Conservation (phyloP, 2,329 filamentous ascomycete species). For the Neurospora crassa region DNA sequence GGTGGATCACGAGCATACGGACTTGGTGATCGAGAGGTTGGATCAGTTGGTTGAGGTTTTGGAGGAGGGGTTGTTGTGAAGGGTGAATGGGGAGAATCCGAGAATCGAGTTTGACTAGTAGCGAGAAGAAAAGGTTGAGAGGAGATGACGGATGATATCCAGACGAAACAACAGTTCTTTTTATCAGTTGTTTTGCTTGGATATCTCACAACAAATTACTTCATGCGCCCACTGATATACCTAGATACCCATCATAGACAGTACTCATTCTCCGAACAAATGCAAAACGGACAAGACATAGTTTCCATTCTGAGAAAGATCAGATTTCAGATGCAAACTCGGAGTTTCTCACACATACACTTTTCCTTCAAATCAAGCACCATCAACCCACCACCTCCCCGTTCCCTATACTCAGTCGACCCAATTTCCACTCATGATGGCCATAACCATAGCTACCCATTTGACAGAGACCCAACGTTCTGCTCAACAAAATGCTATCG, state of each 20-base stretch:
- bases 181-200: not conserved
- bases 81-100: not conserved
- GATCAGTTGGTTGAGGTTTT: slow-evolving; percentile 70
- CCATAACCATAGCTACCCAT: not conserved
- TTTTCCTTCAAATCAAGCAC: not conserved
- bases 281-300: not conserved
- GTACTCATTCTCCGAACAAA: not conserved
- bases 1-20: slow-evolving; percentile 63
- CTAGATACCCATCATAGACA: not conserved
- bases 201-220: not conserved
- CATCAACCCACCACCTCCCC: not conserved
- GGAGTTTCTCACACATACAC: not conserved
- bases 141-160: not conserved
- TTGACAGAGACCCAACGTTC: not conserved
- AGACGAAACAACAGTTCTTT: not conserved
- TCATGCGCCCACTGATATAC: not conserved
- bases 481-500: not conserved
- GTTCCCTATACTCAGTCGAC: not conserved
- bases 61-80: slow-evolving; percentile 55
- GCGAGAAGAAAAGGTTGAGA: not conserved
- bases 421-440: not conserved
- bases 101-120: not conserved
- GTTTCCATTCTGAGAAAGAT: not conserved
- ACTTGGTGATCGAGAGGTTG: slow-evolving; percentile 59
- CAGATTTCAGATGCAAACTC: not conserved